phyloP scores from a whole-genome alignment of 2,329 filamentous ascomycete species.

The Penicillium sp. region DNA sequence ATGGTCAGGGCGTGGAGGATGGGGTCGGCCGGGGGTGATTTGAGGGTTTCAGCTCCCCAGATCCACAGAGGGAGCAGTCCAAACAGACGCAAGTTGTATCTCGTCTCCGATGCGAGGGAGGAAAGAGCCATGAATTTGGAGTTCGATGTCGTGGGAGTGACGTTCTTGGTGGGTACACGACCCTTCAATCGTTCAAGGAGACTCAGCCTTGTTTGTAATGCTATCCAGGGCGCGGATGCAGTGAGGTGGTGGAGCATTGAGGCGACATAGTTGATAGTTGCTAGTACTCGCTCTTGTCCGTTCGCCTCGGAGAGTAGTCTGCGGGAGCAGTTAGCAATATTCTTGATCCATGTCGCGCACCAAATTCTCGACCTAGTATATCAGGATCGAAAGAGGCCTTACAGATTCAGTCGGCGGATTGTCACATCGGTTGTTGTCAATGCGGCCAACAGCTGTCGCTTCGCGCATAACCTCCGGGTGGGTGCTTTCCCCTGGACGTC shows the following conservation, averaged over 20 bases:
- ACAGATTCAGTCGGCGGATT: constrained; percentile 33
- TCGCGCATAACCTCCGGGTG: constrained; percentile 20
- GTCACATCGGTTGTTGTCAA: constrained; percentile 29
- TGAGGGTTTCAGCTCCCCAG: constrained; percentile 66
- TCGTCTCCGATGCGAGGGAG: constrained; percentile 50
- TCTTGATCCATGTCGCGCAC: not conserved
- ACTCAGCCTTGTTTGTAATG: constrained; percentile 46
- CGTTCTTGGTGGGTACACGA: constrained; percentile 3
- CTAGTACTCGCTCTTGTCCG: constrained; percentile 68
- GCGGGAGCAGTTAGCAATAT: constrained; percentile 8
- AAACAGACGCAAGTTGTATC: constrained; percentile 57
- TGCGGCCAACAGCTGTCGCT: constrained; percentile 26
- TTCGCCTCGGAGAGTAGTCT: constrained; percentile 66
- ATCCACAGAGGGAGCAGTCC: constrained; percentile 72
- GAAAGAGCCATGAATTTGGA: constrained; percentile 51
- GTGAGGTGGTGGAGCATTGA: constrained; percentile 61
- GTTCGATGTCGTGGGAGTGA: constrained; percentile 32
- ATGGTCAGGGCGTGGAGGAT: constrained; percentile 57
- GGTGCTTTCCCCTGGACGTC: constrained; percentile 20
- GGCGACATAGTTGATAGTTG: constrained; percentile 66
- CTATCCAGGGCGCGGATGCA: constrained; percentile 50
- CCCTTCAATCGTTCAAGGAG: constrained; percentile 35
- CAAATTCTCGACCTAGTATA: not conserved
- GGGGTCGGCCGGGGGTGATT: constrained; percentile 43
- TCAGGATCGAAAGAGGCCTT: constrained; percentile 3